Evolutionary conservation across 73 alveolate genomes (phyloP).

Genomic region (Tetrahymena elliotti): DNA sequence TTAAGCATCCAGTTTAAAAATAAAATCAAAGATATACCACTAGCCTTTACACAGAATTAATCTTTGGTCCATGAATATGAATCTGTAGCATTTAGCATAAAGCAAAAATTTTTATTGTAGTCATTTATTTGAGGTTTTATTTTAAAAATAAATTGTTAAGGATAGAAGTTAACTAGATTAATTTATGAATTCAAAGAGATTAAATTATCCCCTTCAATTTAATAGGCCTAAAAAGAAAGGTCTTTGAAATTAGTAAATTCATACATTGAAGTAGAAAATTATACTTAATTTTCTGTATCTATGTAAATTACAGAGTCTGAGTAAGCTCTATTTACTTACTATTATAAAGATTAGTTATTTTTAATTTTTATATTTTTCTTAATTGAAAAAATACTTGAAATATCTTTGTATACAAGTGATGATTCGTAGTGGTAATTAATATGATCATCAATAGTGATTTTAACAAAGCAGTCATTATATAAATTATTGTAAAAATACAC

Average conservation of each 20-base stretch:
- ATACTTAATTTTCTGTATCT: not conserved
- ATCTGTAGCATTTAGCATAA: not conserved
- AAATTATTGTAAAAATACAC: not conserved
- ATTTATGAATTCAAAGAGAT: not conserved
- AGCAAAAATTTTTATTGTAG: not conserved
- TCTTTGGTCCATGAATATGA: not conserved
- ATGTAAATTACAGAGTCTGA: not conserved
- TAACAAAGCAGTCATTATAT: not conserved
- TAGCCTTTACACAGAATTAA: not conserved
- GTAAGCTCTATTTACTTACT: not conserved
- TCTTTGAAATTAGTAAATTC: not conserved
- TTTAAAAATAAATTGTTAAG: not conserved
- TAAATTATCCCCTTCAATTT: not conserved
- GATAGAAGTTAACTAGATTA: not conserved
- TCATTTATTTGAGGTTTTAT: not conserved
- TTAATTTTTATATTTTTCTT: too few relatives aligned
- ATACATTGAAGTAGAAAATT: not conserved
- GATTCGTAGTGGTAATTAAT: not conserved
- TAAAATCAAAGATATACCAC: not conserved
- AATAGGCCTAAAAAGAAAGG: not conserved
- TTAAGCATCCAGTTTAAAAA: not conserved
- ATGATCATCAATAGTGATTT: not conserved
- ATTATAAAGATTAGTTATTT: not conserved
- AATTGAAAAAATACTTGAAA: too few relatives aligned
- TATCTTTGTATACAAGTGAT: not conserved